Base-by-base conservation (phyloP, 139 green algal genomes). In the Chloropicon primus region DNA sequence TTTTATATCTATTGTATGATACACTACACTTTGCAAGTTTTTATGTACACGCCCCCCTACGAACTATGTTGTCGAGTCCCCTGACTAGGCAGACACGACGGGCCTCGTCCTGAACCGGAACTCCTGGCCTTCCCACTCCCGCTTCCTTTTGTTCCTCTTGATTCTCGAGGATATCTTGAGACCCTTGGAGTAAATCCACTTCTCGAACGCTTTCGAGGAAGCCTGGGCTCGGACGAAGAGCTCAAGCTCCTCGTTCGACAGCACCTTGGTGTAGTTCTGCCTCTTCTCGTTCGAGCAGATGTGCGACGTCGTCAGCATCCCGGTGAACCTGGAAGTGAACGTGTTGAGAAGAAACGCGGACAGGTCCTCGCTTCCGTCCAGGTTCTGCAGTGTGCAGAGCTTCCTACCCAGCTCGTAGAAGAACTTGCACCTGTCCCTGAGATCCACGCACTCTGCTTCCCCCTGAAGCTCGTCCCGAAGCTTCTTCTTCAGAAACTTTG, bases 391-490 rank as follows among this genome's bases (percentile, higher is more conserved):
- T 24, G 27, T 88, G 77, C 24, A 90, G 72, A 62, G 41, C 72
- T 25, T 27, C 1, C 72, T 28, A 2, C 78, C 86, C 0, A 87
- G 82, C 2, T 77, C 76, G 80, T 86, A 90, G 80, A 89, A 90
- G 76, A 87, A 80, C 1, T 79, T 80, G 81, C 85, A 88, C 73
- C 84, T 81, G 72, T 78, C 54, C 2, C 74, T 28, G n/a, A 90
- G 76, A 73, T 89, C 83, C 79, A 89, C 86, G 29, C 80, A 87
- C 22, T 75, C 80, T 21, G 86, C 81, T 24, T 85, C 86, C 25
- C 81, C 85, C 76, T 84, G 72, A 74, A 90, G 78, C 72, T 85
- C 86, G 25, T 81, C 85, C 74, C 83, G 72, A 74, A 90, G 78
- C 72, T 89, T 90, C 2, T 80, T 74, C 28, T 80, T 80, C 29